Conservation (phyloP, 176 grass and related monocot species). For the Carex kokanica region DNA sequence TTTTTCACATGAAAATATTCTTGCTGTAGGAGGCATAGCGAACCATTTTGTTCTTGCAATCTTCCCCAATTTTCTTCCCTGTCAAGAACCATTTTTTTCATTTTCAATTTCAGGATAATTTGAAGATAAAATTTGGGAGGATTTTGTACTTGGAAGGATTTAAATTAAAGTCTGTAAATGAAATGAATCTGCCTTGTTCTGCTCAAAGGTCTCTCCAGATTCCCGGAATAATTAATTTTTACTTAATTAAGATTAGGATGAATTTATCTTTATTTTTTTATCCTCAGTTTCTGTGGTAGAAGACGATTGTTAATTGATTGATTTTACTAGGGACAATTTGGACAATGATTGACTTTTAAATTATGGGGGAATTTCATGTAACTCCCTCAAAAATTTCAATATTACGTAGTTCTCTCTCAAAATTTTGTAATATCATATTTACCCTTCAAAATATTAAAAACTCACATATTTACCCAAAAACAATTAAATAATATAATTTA, state of each 20-base stretch:
- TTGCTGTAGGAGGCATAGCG: background rate
- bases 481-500: no score
- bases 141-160: background rate
- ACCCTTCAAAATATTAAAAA: no score
- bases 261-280: background rate
- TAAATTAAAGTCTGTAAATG: background rate
- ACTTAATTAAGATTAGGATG: background rate
- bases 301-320: background rate
- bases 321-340: background rate
- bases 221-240: constrained; percentile 19
- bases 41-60: constrained; percentile 13
- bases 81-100: background rate
- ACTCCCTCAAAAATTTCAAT: no score
- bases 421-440: no score
- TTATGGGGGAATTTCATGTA: no score
- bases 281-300: background rate
- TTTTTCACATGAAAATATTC: constrained; percentile 13
- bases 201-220: constrained; percentile 2
- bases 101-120: background rate
- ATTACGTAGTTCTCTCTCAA: no score
- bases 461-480: no score
- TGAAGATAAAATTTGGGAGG: background rate
- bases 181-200: background rate
- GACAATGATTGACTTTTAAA: no score
- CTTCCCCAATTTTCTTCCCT: background rate